These are phyloP conservation scores for Parietichytrium sp. DNA, from an alignment of 108 stramenopile genomes.

Conservation along the genomic window DNA sequence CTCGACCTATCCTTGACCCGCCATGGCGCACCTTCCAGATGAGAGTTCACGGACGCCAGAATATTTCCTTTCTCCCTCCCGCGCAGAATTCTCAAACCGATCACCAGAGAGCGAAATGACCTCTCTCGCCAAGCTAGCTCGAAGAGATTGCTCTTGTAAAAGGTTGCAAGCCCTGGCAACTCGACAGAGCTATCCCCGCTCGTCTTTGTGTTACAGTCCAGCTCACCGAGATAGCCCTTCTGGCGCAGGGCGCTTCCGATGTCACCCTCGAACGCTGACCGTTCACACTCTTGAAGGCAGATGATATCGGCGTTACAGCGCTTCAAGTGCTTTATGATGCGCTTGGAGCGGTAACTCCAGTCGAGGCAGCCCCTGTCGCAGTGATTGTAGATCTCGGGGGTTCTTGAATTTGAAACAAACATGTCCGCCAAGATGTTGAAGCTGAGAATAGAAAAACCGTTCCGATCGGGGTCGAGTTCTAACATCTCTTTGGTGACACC, in stretches of 20 bases:
- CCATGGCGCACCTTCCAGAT: background rate
- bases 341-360: conserved; percentile 28
- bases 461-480: background rate
- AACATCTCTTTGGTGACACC: background rate
- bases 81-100: background rate
- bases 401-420: background rate
- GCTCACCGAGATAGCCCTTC: background rate
- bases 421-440: background rate
- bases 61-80: background rate
- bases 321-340: background rate
- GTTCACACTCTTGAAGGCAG: conserved; percentile 24
- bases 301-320: background rate
- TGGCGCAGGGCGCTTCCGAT: background rate
- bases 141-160: conserved; percentile 6
- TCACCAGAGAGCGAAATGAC: background rate
- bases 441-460: background rate
- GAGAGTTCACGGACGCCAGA: conserved; percentile 18
- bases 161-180: conserved; percentile 11
- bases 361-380: conserved; percentile 12
- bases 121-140: conserved; percentile 9
- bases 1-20: background rate
- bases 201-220: conserved; percentile 9
- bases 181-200: background rate
- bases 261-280: conserved; percentile 9
- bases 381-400: conserved; percentile 3